Base-by-base conservation (phyloP, 2,329 filamentous ascomycete genomes). In the Talaromyces sp. region DNA sequence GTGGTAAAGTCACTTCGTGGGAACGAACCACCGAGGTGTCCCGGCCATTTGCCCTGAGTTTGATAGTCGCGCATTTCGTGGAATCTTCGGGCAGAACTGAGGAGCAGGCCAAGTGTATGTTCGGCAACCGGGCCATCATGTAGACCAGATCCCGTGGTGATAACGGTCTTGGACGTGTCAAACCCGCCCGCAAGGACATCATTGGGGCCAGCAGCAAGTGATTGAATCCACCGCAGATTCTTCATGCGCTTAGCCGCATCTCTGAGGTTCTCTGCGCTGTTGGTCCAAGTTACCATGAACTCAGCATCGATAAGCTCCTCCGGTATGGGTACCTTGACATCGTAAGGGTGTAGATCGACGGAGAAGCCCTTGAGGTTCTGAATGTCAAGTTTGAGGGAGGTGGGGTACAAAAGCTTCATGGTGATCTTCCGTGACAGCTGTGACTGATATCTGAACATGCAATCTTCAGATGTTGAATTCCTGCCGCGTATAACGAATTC, bases 41-140 rank as follows among this genome's bases (percentile, higher is more conserved):
- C 75, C 0, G 84, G 82, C 84, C 84, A 87, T 68, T 80, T 77
- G 61, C 71, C 67, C 65, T 79, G 78, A 1, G 77, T 66, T 71
- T 87, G 84, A 69, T 74, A 83, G 69, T 86, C 84, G 64, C 83
- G 80, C 84, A 67, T 67, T 37, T 66, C 80, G 70, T 81, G 78
- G 74, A 86, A 84, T 52, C 80, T 77, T 35, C 84, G 77, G 0
- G 82, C 82, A 1, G 58, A 62, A 21, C 58, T 62, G 1, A 67
- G 61, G 8, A 67, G 60, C 15, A 87, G 71, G 25, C 80, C 84
- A 2, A 87, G 76, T 1, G 84, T 73, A 70, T 87, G 84, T 73
- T 87, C 84, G 61, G 84, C 83, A 52, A 87, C 84, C 35, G 84
- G 85, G 69, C 78, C 76, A 69, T 87, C 84, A 73, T 87, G 84